These are phyloP conservation scores for Solidago caesia DNA, from an alignment of 129 eudicot species.

Conservation along the genomic window DNA sequence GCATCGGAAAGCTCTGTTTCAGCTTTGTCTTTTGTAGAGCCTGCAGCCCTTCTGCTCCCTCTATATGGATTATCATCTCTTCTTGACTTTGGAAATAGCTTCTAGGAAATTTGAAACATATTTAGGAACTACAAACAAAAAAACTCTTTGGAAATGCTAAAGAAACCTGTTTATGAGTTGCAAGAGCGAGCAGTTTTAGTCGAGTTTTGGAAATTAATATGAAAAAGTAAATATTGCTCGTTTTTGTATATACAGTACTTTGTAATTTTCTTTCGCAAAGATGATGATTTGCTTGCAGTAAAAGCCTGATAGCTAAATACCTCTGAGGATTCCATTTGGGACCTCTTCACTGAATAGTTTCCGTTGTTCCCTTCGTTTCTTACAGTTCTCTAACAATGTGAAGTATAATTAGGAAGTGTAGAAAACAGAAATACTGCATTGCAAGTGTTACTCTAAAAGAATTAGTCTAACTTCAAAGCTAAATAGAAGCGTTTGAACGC, in stretches of 20 bases:
- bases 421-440: not conserved
- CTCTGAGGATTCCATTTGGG: conserved; percentile 39
- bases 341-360: conserved; percentile 17
- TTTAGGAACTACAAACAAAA: conserved; percentile 9
- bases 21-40: conserved; percentile 44
- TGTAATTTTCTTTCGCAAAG: not conserved
- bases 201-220: not conserved
- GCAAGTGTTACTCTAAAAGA: not conserved
- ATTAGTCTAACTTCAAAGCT: not conserved
- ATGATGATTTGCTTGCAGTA: not conserved
- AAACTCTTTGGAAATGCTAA: not conserved
- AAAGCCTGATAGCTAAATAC: conserved; percentile 22
- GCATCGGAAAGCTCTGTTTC: conserved; percentile 57
- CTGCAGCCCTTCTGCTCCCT: conserved; percentile 40
- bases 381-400: conserved; percentile 5
- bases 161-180: not conserved
- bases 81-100: conserved; percentile 32
- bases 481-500: not conserved
- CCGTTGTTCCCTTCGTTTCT: conserved; percentile 21
- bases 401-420: conserved; percentile 5
- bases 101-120: conserved; percentile 15
- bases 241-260: not conserved
- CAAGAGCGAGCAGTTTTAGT: not conserved
- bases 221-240: not conserved
- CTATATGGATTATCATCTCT: conserved; percentile 33